Percentiles rank a stretch among this genome's conserved stretches.
These are phyloP conservation scores for Fusarium solani-melongenae DNA, from an alignment of 2,329 filamentous ascomycete genomes.

Conservation along the genomic window DNA sequence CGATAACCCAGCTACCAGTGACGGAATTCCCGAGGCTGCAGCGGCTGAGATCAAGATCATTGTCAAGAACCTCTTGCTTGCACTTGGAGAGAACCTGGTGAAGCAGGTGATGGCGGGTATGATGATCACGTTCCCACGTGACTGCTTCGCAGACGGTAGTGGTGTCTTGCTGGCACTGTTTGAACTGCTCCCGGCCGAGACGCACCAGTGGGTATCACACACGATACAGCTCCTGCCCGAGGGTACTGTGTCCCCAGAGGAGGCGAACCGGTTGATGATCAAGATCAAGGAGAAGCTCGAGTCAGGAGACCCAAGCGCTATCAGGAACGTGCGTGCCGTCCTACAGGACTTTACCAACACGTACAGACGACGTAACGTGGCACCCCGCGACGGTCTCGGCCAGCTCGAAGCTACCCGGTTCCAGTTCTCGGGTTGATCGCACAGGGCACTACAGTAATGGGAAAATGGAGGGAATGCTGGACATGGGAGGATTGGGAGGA, in stretches of 20 bases:
- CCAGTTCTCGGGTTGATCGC: constrained; percentile 69
- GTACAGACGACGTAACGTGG: constrained; percentile 92
- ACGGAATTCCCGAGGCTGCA: constrained; percentile 65
- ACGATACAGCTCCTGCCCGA: constrained; percentile 87
- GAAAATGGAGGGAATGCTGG: not conserved
- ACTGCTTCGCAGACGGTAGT: constrained; percentile 94
- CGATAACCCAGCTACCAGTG: constrained; percentile 75
- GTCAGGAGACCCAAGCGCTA: constrained; percentile 67
- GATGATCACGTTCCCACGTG: constrained; percentile 98
- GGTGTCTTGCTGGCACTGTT: constrained; percentile 92
- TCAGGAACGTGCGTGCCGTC: constrained; percentile 83
- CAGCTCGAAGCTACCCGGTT: constrained; percentile 88
- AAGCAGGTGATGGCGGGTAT: constrained; percentile 95
- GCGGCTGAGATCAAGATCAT: constrained; percentile 76
- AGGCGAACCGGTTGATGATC: constrained; percentile 82
- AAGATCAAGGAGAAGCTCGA: constrained; percentile 84
- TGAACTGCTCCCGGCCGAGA: constrained; percentile 83
- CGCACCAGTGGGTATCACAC: constrained; percentile 82
- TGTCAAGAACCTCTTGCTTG: constrained; percentile 76
- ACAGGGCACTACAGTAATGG: not conserved
- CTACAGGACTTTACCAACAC: constrained; percentile 97
- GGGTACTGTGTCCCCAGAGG: constrained; percentile 82
- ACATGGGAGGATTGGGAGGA: not conserved
- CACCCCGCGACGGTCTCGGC: constrained; percentile 91
- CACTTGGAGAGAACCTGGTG: constrained; percentile 80